Base-by-base conservation (phyloP, 1,284 basidiomycete genomes). In the Ceratobasidium sp. region DNA sequence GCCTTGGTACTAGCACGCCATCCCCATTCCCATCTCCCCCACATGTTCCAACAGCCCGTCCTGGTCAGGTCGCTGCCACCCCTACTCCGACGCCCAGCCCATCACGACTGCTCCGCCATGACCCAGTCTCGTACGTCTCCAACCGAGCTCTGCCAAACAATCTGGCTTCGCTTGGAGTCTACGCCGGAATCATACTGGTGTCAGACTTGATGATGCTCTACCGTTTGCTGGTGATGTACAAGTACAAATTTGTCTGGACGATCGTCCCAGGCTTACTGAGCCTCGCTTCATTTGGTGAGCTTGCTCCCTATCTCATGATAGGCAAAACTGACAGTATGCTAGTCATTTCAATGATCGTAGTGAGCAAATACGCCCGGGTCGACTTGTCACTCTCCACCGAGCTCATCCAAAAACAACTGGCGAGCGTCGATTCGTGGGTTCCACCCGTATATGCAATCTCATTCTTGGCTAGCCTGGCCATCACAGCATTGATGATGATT, bases 401-500 rank as follows among this genome's bases (percentile, higher is more conserved):
- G 1, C 18, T 18, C 1, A 8, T 70, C 1, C 21, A 58, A 3
- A 30, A 9, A 6, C 21, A 70, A 32, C 65, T 70, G 26, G 53
- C 26, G 0, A 6, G 3, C 23, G 30, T 70, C 28, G 48, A 57
- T 26, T 43, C 53, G 36, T 70, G 65, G 65, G 53, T 70, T 28
- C 65, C 65, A 34, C 65, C 65, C 14, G 53, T 58, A 12, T 70
- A 70, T 34, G 65, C 53, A 5, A 46, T 70, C 28, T 43, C 65
- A 4, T 70, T 70, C 53, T 32, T 70, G 4, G 52, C 65, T 2
- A 70, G 53, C 23, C 53, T 70, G 5, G 57, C 65, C 12, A 57
- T 70, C 26, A 41, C 65, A n/a, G 53, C 65, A 32, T 39, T 70
- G 21, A 70, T 70, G 65, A 70, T 70, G 65, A 26, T 70, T 26